Percentiles rank a stretch among this genome's conserved stretches.
phyloP scores from a whole-genome alignment of 2,329 filamentous ascomycete species.

The Drechslerella dactyloides region DNA sequence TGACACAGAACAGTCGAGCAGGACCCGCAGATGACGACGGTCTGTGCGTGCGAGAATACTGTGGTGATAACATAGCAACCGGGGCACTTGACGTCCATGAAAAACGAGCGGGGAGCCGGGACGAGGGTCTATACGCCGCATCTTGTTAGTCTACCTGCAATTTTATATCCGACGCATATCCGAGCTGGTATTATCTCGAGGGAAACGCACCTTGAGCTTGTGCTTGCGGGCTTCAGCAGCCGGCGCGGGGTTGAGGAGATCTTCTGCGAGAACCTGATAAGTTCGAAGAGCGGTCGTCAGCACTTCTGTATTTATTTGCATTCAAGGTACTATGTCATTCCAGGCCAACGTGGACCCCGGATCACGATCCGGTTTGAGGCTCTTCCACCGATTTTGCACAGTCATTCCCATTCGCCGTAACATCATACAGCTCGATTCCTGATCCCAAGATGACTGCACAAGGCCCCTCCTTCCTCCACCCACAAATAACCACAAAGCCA shows the following conservation, averaged over 20 bases:
- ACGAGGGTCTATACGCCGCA: slow-evolving; percentile 75
- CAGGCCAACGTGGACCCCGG: neutral
- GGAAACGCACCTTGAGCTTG: slow-evolving; percentile 92
- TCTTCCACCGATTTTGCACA: neutral
- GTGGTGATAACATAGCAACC: slow-evolving; percentile 99
- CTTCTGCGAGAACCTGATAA: slow-evolving; percentile 96
- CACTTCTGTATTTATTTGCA: slow-evolving; percentile 10
- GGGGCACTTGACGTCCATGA: slow-evolving; percentile 99
- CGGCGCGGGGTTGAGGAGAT: slow-evolving; percentile 98
- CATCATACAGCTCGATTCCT: no score
- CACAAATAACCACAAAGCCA: slow-evolving; percentile 31
- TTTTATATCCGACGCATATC: slow-evolving; percentile 17
- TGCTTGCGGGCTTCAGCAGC: slow-evolving; percentile 99
- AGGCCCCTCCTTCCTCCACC: slow-evolving; percentile 20
- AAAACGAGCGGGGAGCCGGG: slow-evolving; percentile 96
- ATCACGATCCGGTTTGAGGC: neutral
- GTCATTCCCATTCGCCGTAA: no score
- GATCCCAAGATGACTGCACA: slow-evolving; percentile 16
- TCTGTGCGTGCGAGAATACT: slow-evolving; percentile 99
- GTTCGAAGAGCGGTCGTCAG: slow-evolving; percentile 51
- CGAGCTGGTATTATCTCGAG: no score
- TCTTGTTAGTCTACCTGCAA: slow-evolving; percentile 26
- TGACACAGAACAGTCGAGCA: slow-evolving; percentile 99
- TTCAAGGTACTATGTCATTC: slow-evolving; percentile 4
- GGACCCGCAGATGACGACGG: slow-evolving; percentile 99